Percentiles rank a stretch among this genome's conserved stretches.
Evolutionary conservation across 2,329 filamentous ascomycete genomes (phyloP).

Genomic region (Ophioceras dolichostomum): DNA sequence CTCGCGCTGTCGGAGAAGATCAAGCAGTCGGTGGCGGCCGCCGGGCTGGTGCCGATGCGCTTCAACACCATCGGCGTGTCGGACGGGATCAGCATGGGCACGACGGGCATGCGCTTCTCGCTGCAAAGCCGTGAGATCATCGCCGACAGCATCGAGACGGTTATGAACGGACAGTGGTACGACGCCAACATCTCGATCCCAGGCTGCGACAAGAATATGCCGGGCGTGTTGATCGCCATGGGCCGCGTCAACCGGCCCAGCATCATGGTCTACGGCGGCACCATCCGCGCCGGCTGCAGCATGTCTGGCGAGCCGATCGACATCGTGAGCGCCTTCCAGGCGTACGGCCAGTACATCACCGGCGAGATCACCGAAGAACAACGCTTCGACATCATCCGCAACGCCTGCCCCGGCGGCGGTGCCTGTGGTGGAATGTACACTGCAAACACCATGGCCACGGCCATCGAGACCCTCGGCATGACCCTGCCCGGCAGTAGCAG

Average conservation of each 20-base stretch:
- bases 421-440: slow-evolving; percentile 84
- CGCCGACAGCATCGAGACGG: slow-evolving; percentile 85
- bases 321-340: slow-evolving; percentile 95
- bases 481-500: slow-evolving; percentile 74
- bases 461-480: slow-evolving; percentile 63
- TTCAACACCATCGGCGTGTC: slow-evolving; percentile 99
- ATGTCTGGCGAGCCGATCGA: slow-evolving; percentile 67
- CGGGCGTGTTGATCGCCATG: slow-evolving; percentile 81
- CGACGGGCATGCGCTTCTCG: slow-evolving; percentile 77
- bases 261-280: slow-evolving; percentile 91
- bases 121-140: slow-evolving; percentile 86
- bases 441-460: slow-evolving; percentile 65
- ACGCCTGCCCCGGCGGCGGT: slow-evolving; percentile 76
- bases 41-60: slow-evolving; percentile 82
- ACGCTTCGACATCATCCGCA: slow-evolving; percentile 86
- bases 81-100: slow-evolving; percentile 97
- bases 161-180: slow-evolving; percentile 84
- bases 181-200: slow-evolving; percentile 90
- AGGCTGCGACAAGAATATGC: slow-evolving; percentile 98
- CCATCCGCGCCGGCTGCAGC: slow-evolving; percentile 79
- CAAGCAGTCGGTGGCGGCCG: slow-evolving; percentile 46
- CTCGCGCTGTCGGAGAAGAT: slow-evolving; percentile 77
- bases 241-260: slow-evolving; percentile 85
- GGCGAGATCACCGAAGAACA: slow-evolving; percentile 85
- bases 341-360: slow-evolving; percentile 88